phyloP scores from a whole-genome alignment of 176 grass and related monocot genomes.

The Eleusine coracana region DNA sequence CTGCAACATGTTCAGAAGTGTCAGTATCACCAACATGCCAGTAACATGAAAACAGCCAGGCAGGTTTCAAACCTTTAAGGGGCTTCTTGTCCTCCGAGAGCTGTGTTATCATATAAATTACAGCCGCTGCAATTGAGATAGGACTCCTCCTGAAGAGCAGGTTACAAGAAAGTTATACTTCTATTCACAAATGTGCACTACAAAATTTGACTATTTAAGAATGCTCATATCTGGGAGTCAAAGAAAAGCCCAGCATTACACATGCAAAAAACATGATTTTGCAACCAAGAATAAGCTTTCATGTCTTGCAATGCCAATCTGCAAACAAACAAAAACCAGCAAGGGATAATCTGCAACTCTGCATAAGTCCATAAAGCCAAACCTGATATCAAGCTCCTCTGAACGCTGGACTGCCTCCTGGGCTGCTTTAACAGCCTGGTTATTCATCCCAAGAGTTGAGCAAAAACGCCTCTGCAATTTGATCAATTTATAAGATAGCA shows the following conservation, averaged over 20 bases:
- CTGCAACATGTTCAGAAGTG: conserved; percentile 29
- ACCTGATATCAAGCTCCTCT: conserved; percentile 92
- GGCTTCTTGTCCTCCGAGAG: conserved; percentile 91
- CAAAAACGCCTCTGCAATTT: conserved; percentile 83
- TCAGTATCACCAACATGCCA: neutral
- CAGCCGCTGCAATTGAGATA: conserved; percentile 86
- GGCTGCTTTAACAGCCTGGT: conserved; percentile 86
- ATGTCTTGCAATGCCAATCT: neutral
- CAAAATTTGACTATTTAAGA: conserved; percentile 25
- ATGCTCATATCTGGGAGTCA: conserved; percentile 1
- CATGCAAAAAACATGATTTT: neutral
- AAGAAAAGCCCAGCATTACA: neutral
- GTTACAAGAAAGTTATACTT: conserved; percentile 29
- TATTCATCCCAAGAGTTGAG: conserved; percentile 90
- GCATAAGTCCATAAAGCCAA: conserved; percentile 12
- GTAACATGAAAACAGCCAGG: neutral
- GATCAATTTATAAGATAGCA: conserved; percentile 27
- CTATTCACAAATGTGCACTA: neutral
- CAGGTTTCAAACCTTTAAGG: conserved; percentile 65
- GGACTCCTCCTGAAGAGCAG: conserved; percentile 76
- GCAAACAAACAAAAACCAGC: conserved; percentile 7
- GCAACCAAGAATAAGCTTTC: neutral
- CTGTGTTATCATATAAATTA: conserved; percentile 98
- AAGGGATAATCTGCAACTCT: neutral
- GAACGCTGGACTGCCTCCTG: conserved; percentile 82